These are phyloP conservation scores for Heritiera littoralis DNA, from an alignment of 345 rosid genomes.

Conservation along the genomic window DNA sequence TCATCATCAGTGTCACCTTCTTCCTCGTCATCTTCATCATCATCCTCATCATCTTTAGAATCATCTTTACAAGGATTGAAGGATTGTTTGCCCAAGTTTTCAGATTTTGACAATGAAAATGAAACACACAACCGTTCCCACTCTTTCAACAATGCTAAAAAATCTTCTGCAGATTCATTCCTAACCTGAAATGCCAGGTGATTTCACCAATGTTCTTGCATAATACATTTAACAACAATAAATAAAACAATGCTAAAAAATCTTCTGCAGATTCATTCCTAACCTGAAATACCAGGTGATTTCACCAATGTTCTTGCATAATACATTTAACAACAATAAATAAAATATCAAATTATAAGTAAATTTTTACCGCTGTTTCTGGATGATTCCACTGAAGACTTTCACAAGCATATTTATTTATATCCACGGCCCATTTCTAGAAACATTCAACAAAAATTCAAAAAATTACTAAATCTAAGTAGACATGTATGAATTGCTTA, in stretches of 20 bases:
- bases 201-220: not conserved
- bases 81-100: constrained; percentile 26
- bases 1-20: constrained; percentile 34
- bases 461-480: not conserved
- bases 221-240: not conserved
- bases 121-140: constrained; percentile 59
- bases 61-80: constrained; percentile 29
- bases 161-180: constrained; percentile 64
- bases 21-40: constrained; percentile 1
- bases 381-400: constrained; percentile 64
- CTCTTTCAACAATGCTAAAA: constrained; percentile 50
- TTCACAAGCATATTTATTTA: constrained; percentile 54
- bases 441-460: not conserved
- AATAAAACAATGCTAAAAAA: constrained; percentile 26
- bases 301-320: not conserved
- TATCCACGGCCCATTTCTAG: constrained; percentile 83
- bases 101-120: constrained; percentile 39
- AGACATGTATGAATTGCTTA: not conserved
- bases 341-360: not conserved
- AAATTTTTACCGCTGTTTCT: constrained; percentile 48
- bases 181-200: constrained; percentile 48
- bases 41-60: constrained; percentile 24
- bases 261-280: too few relatives aligned
- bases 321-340: not conserved
- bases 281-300: too few relatives aligned